Percentiles rank a stretch among this genome's conserved stretches.
These are phyloP conservation scores for Cryptosporidium meleagridis DNA, from an alignment of 169 alveolate species.

Conservation along the genomic window DNA sequence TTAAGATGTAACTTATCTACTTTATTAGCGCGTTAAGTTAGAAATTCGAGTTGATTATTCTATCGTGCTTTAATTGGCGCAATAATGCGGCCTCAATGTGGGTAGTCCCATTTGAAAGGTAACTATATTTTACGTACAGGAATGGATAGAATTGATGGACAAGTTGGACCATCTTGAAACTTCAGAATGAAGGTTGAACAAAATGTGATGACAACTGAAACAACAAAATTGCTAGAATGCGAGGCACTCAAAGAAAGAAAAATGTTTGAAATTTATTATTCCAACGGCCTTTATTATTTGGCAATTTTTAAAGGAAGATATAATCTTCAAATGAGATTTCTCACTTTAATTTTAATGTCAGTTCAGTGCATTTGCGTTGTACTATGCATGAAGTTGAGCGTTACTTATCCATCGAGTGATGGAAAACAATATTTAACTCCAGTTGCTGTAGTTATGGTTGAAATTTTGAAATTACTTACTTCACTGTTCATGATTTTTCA, in stretches of 20 bases:
- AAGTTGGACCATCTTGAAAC: background rate
- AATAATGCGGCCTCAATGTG: background rate
- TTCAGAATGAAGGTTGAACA: background rate
- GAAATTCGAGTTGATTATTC: background rate
- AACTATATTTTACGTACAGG: constrained; percentile 1
- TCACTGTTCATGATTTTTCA: constrained; percentile 40
- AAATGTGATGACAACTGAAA: background rate
- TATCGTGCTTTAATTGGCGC: background rate
- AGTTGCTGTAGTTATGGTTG: constrained; percentile 55
- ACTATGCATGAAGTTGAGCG: constrained; percentile 59
- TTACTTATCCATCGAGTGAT: constrained; percentile 63
- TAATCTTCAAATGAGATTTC: constrained; percentile 50
- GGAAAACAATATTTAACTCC: constrained; percentile 59
- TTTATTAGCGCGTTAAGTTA: background rate
- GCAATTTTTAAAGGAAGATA: constrained; percentile 17
- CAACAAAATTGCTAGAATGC: background rate
- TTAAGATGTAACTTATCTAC: background rate
- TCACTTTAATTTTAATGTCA: constrained; percentile 52
- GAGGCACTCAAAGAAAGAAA: background rate
- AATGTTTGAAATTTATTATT: constrained; percentile 19
- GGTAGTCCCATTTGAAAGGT: background rate
- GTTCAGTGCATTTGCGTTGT: constrained; percentile 68
- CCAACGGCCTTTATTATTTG: constrained; percentile 22
- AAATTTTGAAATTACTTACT: constrained; percentile 47
- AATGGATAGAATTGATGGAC: background rate